Conservation (phyloP, 352 stramenopile species). For the Phytophthora litchii region DNA sequence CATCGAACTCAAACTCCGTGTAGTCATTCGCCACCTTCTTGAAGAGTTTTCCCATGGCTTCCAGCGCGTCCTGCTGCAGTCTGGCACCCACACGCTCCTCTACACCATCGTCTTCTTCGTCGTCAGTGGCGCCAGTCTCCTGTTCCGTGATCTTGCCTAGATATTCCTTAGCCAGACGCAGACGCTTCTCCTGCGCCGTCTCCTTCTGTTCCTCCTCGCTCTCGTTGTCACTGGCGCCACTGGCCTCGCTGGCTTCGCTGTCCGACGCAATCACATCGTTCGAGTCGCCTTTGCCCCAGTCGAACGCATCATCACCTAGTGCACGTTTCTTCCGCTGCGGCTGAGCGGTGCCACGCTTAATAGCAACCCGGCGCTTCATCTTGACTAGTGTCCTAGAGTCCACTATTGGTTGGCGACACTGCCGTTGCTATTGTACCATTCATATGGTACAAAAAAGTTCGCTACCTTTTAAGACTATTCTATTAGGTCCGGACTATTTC, state of each 20-base stretch:
- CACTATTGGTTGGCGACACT: slow-evolving; percentile 41
- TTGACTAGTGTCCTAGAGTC: slow-evolving; percentile 9
- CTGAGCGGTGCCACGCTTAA: slow-evolving; percentile 65
- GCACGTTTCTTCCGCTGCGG: slow-evolving; percentile 67
- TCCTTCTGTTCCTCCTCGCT: slow-evolving; percentile 72
- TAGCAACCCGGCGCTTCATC: slow-evolving; percentile 45
- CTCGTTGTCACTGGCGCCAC: slow-evolving; percentile 26
- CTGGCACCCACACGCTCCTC: slow-evolving; percentile 78
- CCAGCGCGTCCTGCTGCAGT: slow-evolving; percentile 84
- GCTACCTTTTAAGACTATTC: no score
- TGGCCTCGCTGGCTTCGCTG: slow-evolving; percentile 57
- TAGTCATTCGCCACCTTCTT: slow-evolving; percentile 83
- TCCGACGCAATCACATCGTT: slow-evolving; percentile 77
- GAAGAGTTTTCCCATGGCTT: slow-evolving; percentile 89
- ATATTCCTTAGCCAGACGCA: slow-evolving; percentile 90
- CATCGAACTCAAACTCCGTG: slow-evolving; percentile 83
- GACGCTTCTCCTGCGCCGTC: slow-evolving; percentile 88
- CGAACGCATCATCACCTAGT: slow-evolving; percentile 79
- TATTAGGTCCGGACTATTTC: no score
- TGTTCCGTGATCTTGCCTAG: slow-evolving; percentile 83
- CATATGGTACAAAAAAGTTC: background rate
- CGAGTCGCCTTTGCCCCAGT: slow-evolving; percentile 60
- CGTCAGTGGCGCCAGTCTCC: slow-evolving; percentile 44
- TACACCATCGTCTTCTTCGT: slow-evolving; percentile 50
- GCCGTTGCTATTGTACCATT: background rate